Evolutionary conservation across 1,139 yeast genomes (phyloP), one percentile per base, ranked within the genome.

Genomic region (Saccharomycopsis hybrid): DNA sequence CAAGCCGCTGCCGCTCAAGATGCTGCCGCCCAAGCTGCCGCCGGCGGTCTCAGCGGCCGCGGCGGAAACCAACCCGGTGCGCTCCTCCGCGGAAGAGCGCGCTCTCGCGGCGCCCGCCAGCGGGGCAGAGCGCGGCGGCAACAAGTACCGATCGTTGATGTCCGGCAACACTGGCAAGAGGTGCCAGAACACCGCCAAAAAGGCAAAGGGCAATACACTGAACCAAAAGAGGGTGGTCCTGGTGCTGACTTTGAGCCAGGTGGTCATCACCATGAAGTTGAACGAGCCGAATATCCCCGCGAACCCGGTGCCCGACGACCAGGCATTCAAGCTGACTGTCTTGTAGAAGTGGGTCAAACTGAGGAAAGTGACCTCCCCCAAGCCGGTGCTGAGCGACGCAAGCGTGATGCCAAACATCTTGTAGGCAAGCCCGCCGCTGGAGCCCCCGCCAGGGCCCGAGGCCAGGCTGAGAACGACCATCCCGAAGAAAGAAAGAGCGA

Each of bases 301-400:
- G 9, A 88, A 95, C 0, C 97, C 97, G 0, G 97, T 92, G 0
- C 98, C 98, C 11, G 89, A 77, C 37, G 95, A 85, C 77, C 94
- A 92, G 0, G 95, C 97, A 45, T 85, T 81, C 44, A 92, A 71
- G 2, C 96, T 74, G 24, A 66, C 62, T 35, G 74, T 73, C 25
- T 72, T 72, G 60, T 76, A 82, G 58, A 69, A 78, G 62, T 88
- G 95, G 0, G 96, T 86, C 63, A 92, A 69, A 62, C 86, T 95
- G 47, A 92, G 67, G 57, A 90, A 92, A 0, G 96, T 85, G 18
- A 86, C 72, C 62, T 92, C 98, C 0, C 98, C 98, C 30, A 89
- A 66, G 0, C 97, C 97, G 0, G 96, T 83, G 13, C 95, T 83
- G 4, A 80, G 60, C 1, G 96, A 86, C 0, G 97, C 97, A 58